Evolutionary conservation across 2,329 filamentous ascomycete genomes (phyloP).

Genomic region (Trichoderma koningii): DNA sequence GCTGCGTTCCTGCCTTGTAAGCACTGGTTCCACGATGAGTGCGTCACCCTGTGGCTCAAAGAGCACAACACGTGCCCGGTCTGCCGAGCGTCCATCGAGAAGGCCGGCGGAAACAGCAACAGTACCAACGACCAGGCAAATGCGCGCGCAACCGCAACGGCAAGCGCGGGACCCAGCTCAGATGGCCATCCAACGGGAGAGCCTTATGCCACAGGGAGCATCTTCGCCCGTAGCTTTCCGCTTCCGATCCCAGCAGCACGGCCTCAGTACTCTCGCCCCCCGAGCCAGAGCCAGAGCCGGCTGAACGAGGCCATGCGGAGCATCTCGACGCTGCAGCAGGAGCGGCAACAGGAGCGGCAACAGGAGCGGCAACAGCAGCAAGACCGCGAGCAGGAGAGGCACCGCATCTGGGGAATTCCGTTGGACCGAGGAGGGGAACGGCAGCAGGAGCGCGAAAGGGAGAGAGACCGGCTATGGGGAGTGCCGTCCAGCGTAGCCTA

Average conservation of each 20-base stretch:
- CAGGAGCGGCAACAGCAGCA: conserved; percentile 34
- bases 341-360: conserved; percentile 34
- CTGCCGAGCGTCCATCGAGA: conserved; percentile 64
- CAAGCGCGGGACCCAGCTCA: background rate
- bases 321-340: conserved; percentile 35
- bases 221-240: conserved; percentile 8
- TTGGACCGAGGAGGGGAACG: conserved; percentile 23
- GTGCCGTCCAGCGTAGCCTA: conserved; percentile 36
- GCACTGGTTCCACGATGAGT: conserved; percentile 90
- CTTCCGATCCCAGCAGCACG: conserved; percentile 27
- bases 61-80: conserved; percentile 94
- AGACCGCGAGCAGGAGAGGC: conserved; percentile 34
- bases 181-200: background rate
- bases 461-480: conserved; percentile 34
- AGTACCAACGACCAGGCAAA: background rate
- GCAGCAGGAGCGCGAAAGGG: conserved; percentile 34
- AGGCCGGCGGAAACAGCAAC: conserved; percentile 32
- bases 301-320: conserved; percentile 39
- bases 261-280: conserved; percentile 33
- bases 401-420: conserved; percentile 32
- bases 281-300: conserved; percentile 36
- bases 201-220: background rate
- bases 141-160: background rate
- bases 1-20: conserved; percentile 80
- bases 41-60: conserved; percentile 79